Conservation (phyloP, 2,329 filamentous ascomycete genomes). For the Periglandula ipomoeae region DNA sequence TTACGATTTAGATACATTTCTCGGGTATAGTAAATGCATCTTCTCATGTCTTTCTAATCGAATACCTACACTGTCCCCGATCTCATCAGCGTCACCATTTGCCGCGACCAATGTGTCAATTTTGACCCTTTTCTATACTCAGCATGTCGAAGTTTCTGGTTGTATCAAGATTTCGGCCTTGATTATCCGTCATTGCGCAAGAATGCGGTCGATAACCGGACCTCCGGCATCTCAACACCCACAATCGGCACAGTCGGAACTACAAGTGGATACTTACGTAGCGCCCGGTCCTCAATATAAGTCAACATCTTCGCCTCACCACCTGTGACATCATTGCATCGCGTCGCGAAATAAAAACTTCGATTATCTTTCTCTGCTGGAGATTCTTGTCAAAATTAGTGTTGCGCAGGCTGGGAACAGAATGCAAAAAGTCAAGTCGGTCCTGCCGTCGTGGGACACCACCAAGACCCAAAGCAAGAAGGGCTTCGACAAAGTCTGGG, state of each 20-base stretch:
- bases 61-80: too few species aligned
- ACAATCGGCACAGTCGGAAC: not conserved
- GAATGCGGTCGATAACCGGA: not conserved
- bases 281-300: not conserved
- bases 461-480: constrained; percentile 49
- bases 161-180: too few species aligned
- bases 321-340: not conserved
- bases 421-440: constrained; percentile 27
- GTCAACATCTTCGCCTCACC: not conserved
- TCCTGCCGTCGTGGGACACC: constrained; percentile 39
- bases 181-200: not conserved
- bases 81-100: too few species aligned
- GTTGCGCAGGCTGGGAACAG: not conserved
- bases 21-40: too few species aligned
- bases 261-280: not conserved
- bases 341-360: too few species aligned
- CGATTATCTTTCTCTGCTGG: not conserved
- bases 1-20: too few species aligned
- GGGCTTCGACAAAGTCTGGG: constrained; percentile 67
- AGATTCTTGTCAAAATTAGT: not conserved
- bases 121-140: too few species aligned
- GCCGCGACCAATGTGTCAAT: too few species aligned
- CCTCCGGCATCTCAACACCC: not conserved
- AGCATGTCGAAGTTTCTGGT: too few species aligned
- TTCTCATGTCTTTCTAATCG: too few species aligned